Evolutionary conservation across 805 yeast genomes (phyloP).

Genomic region (Candida sakaeoensis): DNA sequence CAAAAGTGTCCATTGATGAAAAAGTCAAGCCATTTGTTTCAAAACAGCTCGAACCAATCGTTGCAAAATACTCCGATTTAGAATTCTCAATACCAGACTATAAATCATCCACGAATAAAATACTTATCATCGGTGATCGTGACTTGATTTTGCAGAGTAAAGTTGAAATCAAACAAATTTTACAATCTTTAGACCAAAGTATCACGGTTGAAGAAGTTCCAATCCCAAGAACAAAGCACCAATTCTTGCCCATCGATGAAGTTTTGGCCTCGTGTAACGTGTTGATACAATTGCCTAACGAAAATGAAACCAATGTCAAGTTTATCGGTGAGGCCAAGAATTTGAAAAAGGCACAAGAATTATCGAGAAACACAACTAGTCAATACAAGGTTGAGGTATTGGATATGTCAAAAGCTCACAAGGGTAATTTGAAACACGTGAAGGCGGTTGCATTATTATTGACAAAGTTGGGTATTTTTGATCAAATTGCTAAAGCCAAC

Average conservation of each 20-base stretch:
- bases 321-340: slow-evolving; percentile 59
- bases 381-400: slow-evolving; percentile 60
- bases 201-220: slow-evolving; percentile 53
- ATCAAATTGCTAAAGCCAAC: slow-evolving; percentile 33
- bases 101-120: slow-evolving; percentile 31
- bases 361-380: slow-evolving; percentile 58
- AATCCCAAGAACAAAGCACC: slow-evolving; percentile 68
- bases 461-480: slow-evolving; percentile 45
- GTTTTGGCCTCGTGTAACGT: slow-evolving; percentile 55
- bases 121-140: slow-evolving; percentile 68
- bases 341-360: slow-evolving; percentile 58
- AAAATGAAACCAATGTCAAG: slow-evolving; percentile 47
- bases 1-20: slow-evolving; percentile 46
- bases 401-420: slow-evolving; percentile 87
- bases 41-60: slow-evolving; percentile 24
- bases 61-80: slow-evolving; percentile 21
- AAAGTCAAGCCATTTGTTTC: slow-evolving; percentile 43
- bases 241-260: slow-evolving; percentile 56
- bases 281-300: slow-evolving; percentile 50
- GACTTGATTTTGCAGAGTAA: slow-evolving; percentile 57
- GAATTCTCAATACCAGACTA: slow-evolving; percentile 35
- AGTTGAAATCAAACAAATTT: slow-evolving; percentile 42
- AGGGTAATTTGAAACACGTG: slow-evolving; percentile 74
- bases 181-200: slow-evolving; percentile 42
- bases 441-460: slow-evolving; percentile 69